These are phyloP conservation scores for Xylariaceae sp. DNA, from an alignment of 2,329 filamentous ascomycete genomes.

Conservation along the genomic window DNA sequence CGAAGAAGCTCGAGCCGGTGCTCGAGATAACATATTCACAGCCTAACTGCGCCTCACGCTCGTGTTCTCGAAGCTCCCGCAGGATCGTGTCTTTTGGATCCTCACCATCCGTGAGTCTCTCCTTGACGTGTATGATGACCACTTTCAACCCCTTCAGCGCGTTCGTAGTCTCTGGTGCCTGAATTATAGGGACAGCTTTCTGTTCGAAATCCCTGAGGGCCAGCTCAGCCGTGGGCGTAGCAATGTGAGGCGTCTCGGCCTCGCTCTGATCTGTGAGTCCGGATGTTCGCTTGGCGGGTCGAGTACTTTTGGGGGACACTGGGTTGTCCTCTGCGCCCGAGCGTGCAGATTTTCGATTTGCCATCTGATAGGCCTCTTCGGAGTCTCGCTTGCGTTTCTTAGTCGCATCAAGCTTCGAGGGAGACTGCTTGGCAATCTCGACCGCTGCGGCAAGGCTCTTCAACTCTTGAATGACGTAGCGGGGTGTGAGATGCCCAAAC, in stretches of 20 bases:
- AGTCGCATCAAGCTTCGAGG: conserved; percentile 43
- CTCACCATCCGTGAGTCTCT: conserved; percentile 70
- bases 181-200: conserved; percentile 3
- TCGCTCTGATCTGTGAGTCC: conserved; percentile 14
- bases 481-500: conserved; percentile 84
- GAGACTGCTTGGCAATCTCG: conserved; percentile 43
- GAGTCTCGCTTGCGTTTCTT: conserved; percentile 64
- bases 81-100: conserved; percentile 64
- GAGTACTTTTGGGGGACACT: conserved; percentile 49
- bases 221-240: conserved; percentile 47
- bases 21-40: conserved; percentile 74
- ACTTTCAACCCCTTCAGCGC: conserved; percentile 72
- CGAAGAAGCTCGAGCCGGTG: conserved; percentile 56
- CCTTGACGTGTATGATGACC: conserved; percentile 92
- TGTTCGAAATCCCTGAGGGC: conserved; percentile 33
- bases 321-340: conserved; percentile 38
- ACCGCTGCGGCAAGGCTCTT: conserved; percentile 68
- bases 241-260: conserved; percentile 39
- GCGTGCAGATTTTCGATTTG: conserved; percentile 13
- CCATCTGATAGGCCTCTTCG: conserved; percentile 24
- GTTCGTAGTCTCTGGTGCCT: conserved; percentile 22
- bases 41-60: conserved; percentile 62
- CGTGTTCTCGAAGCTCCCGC: conserved; percentile 62
- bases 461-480: conserved; percentile 78
- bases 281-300: conserved; percentile 20